Percentiles rank a stretch among this genome's conserved stretches.
Evolutionary conservation across 2,329 filamentous ascomycete genomes (phyloP).

Genomic region (Aureobasidium sp.): DNA sequence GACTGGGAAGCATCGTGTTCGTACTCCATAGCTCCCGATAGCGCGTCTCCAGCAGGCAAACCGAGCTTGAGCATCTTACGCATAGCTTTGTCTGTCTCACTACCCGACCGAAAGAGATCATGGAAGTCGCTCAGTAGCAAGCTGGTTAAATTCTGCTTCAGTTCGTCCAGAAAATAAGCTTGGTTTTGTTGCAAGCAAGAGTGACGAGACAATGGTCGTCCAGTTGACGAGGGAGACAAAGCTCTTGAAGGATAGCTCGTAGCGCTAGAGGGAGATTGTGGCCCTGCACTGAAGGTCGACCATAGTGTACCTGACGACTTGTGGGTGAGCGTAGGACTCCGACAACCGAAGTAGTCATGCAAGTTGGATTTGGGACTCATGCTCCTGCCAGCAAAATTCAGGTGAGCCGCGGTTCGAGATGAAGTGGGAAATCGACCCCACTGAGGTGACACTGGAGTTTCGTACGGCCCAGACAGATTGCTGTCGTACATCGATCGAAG

Average conservation of each 20-base stretch:
- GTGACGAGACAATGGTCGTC: slow-evolving; percentile 13
- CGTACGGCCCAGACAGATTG: not conserved
- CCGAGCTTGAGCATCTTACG: not conserved
- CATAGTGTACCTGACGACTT: slow-evolving; percentile 78
- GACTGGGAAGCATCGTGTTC: not conserved
- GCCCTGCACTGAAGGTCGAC: slow-evolving; percentile 72
- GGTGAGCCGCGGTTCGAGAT: slow-evolving; percentile 24
- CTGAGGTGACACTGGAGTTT: not conserved
- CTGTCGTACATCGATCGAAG: not conserved
- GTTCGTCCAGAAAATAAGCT: slow-evolving; percentile 59
- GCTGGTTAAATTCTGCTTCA: slow-evolving; percentile 74
- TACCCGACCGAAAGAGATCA: slow-evolving; percentile 78
- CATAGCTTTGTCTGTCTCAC: slow-evolving; percentile 66
- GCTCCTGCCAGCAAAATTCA: slow-evolving; percentile 48
- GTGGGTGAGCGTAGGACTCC: slow-evolving; percentile 62
- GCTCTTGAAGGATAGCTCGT: slow-evolving; percentile 42
- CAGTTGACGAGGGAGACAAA: slow-evolving; percentile 14
- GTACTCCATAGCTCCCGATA: not conserved
- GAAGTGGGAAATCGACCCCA: slow-evolving; percentile 21
- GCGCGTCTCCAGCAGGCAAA: not conserved
- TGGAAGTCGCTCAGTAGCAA: slow-evolving; percentile 85
- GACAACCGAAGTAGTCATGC: slow-evolving; percentile 62
- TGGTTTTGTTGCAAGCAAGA: slow-evolving; percentile 12
- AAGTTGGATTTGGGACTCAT: slow-evolving; percentile 29
- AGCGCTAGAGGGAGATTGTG: slow-evolving; percentile 56